Evolutionary conservation across 2,329 filamentous ascomycete species (phyloP), one percentile per base, ranked within the genome.

Genomic region (Pyricularia pennisetigena): DNA sequence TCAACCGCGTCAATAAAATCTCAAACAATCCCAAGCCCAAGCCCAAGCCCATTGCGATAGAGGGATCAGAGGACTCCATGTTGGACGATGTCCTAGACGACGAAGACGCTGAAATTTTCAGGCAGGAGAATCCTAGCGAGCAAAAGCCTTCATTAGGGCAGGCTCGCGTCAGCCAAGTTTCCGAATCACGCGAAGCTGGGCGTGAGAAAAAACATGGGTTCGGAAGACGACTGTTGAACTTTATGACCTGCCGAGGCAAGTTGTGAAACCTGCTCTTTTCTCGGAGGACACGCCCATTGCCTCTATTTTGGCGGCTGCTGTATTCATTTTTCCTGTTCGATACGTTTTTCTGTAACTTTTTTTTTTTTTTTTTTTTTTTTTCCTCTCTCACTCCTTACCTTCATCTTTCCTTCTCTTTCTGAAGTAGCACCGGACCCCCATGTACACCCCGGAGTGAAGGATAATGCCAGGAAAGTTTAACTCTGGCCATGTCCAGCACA

Each of bases 11-110:
- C 28, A 30, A 66, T 6, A 28, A 26, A 23, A 35, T 20, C 20
- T 26, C 26, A n/a, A 26, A n/a, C 8, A 30, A 49, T 6, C 16
- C 29, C 6, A 59, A 61, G 10, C 29, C 32, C 8, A 30, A 49
- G 6, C 16, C 29, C 6, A 59, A 61, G 10, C 29, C 32, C 23
- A 35, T 23, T 32, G 14, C 59, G 10, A 54, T 49, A 23, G 54
- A 67, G 23, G 59, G 49, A 14, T 32, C 59, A 32, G 30, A 61
- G 16, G 59, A 23, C 29, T 32, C 66, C 7, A 67, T 67, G 6
- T 20, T 67, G 23, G 66, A 67, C 10, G 66, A 49, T n/a, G 23
- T 67, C 12, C 57, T 67, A 9, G 66, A 67, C 32, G 66, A 67
- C n/a, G 66, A 67, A 16, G 66, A 67, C 59, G 30, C 59, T 5